Percentiles rank a stretch among this genome's conserved stretches.
phyloP scores from a whole-genome alignment of 129 eudicot species.

The Centaurea solstitialis region DNA sequence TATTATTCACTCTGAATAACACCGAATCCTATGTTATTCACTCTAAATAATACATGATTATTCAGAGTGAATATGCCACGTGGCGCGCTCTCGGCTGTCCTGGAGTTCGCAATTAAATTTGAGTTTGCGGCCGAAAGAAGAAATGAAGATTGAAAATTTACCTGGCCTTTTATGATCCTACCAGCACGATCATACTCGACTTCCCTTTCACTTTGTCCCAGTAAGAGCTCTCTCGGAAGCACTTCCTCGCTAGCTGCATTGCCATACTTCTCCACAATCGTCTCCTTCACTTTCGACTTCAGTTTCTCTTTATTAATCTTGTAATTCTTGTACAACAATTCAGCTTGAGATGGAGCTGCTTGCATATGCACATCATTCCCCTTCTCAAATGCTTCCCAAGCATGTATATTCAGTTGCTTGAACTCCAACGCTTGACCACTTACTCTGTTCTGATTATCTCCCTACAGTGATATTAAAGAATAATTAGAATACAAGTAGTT shows the following conservation, averaged over 20 bases:
- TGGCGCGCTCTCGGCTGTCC: too few relatives aligned
- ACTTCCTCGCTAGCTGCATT: constrained; percentile 78
- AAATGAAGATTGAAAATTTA: constrained; percentile 2
- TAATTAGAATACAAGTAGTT: background rate
- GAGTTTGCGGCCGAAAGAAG: too few relatives aligned
- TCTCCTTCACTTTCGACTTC: constrained; percentile 73
- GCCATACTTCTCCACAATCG: constrained; percentile 82
- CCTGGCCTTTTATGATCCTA: constrained; percentile 87
- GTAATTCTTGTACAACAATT: constrained; percentile 65
- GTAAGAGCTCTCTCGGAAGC: constrained; percentile 75
- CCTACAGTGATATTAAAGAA: constrained; percentile 26
- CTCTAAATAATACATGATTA: too few relatives aligned
- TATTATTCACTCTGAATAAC: too few relatives aligned
- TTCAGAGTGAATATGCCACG: too few relatives aligned
- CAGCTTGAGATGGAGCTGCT: constrained; percentile 98
- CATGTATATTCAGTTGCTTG: constrained; percentile 81
- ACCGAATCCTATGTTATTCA: too few relatives aligned
- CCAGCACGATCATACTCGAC: constrained; percentile 99
- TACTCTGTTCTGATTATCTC: constrained; percentile 80
- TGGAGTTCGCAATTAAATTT: too few relatives aligned
- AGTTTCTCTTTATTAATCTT: constrained; percentile 77
- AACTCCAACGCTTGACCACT: constrained; percentile 98
- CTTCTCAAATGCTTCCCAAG: constrained; percentile 96
- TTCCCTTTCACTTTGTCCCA: constrained; percentile 90
- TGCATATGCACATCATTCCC: constrained; percentile 95